These are phyloP conservation scores for Trichoderma sp. DNA, from an alignment of 2,329 filamentous ascomycete species.

Conservation along the genomic window DNA sequence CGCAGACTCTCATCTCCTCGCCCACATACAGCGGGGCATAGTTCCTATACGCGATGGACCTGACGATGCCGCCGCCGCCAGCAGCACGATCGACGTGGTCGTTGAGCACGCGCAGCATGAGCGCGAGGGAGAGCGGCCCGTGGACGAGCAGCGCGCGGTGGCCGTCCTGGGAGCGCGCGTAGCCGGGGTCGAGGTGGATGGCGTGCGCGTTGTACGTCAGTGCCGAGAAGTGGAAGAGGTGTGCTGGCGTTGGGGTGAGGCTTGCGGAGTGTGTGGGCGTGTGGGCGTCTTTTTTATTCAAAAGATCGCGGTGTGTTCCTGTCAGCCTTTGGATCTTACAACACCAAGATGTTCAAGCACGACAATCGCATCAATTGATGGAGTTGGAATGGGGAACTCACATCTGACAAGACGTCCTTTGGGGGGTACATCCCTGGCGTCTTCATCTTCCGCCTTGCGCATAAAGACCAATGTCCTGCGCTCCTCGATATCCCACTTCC, in stretches of 20 bases:
- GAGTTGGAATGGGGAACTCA: too few relatives aligned
- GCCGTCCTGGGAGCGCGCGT: constrained; percentile 71
- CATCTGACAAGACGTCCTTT: constrained; percentile 36
- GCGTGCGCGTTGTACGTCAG: constrained; percentile 90
- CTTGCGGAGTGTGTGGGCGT: constrained; percentile 48
- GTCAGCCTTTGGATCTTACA: too few relatives aligned
- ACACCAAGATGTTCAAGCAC: too few relatives aligned
- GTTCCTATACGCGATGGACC: constrained; percentile 74
- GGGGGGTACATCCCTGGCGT: constrained; percentile 12
- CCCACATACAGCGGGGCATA: constrained; percentile 76
- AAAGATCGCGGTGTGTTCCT: too few relatives aligned
- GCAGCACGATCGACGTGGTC: constrained; percentile 29
- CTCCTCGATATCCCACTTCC: constrained; percentile 47
- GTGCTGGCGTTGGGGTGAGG: constrained; percentile 65
- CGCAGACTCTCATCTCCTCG: constrained; percentile 71
- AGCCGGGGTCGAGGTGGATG: constrained; percentile 80
- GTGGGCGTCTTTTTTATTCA: constrained; percentile 39
- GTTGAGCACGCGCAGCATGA: constrained; percentile 70
- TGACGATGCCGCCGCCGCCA: neutral
- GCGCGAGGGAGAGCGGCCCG: constrained; percentile 76
- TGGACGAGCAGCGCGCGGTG: constrained; percentile 79
- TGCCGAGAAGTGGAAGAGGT: constrained; percentile 89
- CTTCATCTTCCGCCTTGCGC: constrained; percentile 38
- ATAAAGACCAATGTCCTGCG: constrained; percentile 57
- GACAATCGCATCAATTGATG: too few relatives aligned